phyloP scores from a whole-genome alignment of 208 protist genomes.

The Angomonas desouzai region DNA sequence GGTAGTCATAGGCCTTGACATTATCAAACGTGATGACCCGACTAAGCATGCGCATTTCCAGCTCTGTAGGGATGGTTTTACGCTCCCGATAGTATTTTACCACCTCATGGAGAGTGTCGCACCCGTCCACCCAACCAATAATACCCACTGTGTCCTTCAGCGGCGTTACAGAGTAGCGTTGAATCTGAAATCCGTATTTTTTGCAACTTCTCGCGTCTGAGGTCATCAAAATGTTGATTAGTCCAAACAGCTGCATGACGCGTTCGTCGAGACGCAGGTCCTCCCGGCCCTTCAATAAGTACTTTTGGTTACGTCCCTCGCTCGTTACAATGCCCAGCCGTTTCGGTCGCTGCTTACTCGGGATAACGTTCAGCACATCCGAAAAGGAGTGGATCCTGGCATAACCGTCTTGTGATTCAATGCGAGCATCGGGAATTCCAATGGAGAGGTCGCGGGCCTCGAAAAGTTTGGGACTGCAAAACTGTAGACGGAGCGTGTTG shows the following conservation, averaged over 20 bases:
- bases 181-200: constrained; percentile 87
- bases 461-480: constrained; percentile 81
- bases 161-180: constrained; percentile 97
- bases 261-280: constrained; percentile 98
- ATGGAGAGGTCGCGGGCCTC: constrained; percentile 70
- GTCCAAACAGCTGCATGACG: constrained; percentile 99
- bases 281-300: constrained; percentile 98
- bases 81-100: constrained; percentile 69
- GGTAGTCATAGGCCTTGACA: constrained; percentile 79
- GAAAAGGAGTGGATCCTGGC: constrained; percentile 92
- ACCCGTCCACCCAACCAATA: constrained; percentile 98
- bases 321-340: constrained; percentile 93
- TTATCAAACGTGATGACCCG: constrained; percentile 81
- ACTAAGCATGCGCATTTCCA: constrained; percentile 82
- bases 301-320: constrained; percentile 96
- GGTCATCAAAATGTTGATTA: constrained; percentile 98
- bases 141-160: constrained; percentile 98
- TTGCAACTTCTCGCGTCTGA: constrained; percentile 77
- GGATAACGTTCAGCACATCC: constrained; percentile 92
- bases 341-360: constrained; percentile 99
- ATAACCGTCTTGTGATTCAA: constrained; percentile 63
- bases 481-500: constrained; percentile 53
- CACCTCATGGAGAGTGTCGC: constrained; percentile 93
- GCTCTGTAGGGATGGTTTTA: constrained; percentile 50
- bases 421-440: constrained; percentile 84